Base-by-base conservation (phyloP, 2,329 filamentous ascomycete genomes). In the Neofusicoccum kwambonambiense region DNA sequence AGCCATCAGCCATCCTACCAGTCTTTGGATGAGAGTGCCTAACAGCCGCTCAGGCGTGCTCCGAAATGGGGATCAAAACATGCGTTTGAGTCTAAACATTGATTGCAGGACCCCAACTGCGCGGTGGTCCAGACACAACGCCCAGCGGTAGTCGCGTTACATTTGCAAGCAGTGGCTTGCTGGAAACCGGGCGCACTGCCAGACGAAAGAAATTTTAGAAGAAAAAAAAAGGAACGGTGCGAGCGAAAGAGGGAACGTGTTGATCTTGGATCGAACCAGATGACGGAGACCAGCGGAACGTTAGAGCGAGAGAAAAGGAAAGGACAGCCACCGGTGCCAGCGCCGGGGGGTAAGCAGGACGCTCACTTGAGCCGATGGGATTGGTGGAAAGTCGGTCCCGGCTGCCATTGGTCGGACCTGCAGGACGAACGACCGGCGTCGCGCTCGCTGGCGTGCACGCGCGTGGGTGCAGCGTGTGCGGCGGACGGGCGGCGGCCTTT, bases 351-450 rank as follows among this genome's bases (percentile, higher is more conserved):
- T 37, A 22, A 34, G 19, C 54, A 45, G n/a, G 37, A 54, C 34
- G 34, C 37, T 9, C 19, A 19, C n/a, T 41, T 17, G 9, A 31
- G 12, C 12, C 2, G 27, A 6, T 4, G 2, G 22, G 39, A 60
- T 49, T 60, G 56, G 56, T 47, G 56, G 56, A 60, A 60, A 60
- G 56, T 60, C 41, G 56, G 56, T 4, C 31, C 56, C 54, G 15
- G 11, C 27, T 8, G 27, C 15, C 27, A 58, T 58, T 58, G 41
- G 54, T 13, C 27, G 11, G 12, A 47, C 35, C 9, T 12, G 27
- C 56, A 47, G 41, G n/a, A 35, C 39, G 27, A 45, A 57, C 22
- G 54, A 37, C 19, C 15, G 41, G 54, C 54, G 41, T 12, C 17
- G 50, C 49, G 13, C 5, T 17, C 34, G 31, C 27, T n/a, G 4